Evolutionary conservation across 1,139 yeast genomes (phyloP).

Genomic region (Tardiomyces depauwii): DNA sequence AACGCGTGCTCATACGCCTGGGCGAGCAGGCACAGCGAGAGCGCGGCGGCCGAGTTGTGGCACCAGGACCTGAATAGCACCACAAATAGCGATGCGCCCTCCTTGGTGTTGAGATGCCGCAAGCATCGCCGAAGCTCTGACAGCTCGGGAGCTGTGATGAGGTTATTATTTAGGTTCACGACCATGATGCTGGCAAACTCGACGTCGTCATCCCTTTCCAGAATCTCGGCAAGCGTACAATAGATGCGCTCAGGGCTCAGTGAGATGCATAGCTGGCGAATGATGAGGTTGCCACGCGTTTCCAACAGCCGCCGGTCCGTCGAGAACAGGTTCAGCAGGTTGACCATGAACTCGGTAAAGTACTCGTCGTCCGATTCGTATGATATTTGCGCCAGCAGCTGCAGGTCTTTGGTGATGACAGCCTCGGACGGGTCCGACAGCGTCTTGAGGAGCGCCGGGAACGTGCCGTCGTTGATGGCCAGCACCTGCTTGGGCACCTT

Average conservation of each 20-base stretch:
- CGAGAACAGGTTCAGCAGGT: constrained; percentile 59
- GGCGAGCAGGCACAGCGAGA: constrained; percentile 75
- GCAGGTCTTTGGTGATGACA: constrained; percentile 69
- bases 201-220: constrained; percentile 48
- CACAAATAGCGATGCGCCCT: constrained; percentile 66
- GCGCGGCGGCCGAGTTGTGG: constrained; percentile 79
- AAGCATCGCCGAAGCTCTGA: constrained; percentile 57
- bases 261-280: constrained; percentile 73
- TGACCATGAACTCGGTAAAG: constrained; percentile 65
- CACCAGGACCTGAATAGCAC: constrained; percentile 86
- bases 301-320: constrained; percentile 52
- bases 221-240: constrained; percentile 66
- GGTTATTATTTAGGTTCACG: constrained; percentile 76
- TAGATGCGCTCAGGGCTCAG: constrained; percentile 77
- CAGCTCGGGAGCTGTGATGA: constrained; percentile 83
- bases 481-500: constrained; percentile 54
- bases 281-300: constrained; percentile 71
- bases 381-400: constrained; percentile 69
- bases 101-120: constrained; percentile 37
- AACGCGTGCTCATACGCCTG: constrained; percentile 87
- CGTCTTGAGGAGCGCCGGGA: constrained; percentile 69
- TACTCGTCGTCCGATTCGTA: constrained; percentile 67
- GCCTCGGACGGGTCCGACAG: constrained; percentile 79
- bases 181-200: constrained; percentile 74
- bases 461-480: constrained; percentile 51